phyloP scores from a whole-genome alignment of 2,329 filamentous ascomycete genomes.

The Nakataea oryzae region DNA sequence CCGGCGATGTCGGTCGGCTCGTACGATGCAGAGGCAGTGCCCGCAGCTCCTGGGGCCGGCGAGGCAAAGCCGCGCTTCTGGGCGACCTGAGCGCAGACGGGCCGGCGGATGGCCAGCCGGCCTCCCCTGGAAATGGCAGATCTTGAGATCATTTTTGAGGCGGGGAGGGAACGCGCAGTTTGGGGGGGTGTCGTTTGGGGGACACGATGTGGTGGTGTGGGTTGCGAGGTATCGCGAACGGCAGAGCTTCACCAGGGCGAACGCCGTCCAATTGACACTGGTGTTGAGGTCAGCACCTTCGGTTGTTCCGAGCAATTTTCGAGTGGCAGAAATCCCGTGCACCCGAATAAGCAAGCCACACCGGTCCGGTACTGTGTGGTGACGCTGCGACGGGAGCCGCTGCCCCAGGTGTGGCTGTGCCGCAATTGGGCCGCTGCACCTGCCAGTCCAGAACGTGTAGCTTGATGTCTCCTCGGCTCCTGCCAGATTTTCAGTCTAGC shows the following conservation, averaged over 20 bases:
- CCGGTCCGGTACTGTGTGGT: too few species aligned
- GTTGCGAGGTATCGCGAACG: not conserved
- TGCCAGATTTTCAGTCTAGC: too few species aligned
- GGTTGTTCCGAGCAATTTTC: conserved; percentile 15
- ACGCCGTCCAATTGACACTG: conserved; percentile 18
- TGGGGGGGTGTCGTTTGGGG: not conserved
- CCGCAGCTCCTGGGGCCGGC: conserved; percentile 32
- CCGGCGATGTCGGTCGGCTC: conserved; percentile 77
- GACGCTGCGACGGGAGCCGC: too few species aligned
- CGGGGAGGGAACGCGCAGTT: conserved; percentile 26
- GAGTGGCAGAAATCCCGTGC: conserved; percentile 4
- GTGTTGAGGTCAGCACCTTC: conserved; percentile 7
- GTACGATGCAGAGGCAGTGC: conserved; percentile 66
- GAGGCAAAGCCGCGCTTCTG: conserved; percentile 45
- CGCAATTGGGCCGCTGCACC: not conserved
- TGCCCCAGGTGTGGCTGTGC: not conserved
- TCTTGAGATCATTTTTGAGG: conserved; percentile 53
- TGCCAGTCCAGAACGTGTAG: too few species aligned
- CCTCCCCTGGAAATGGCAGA: conserved; percentile 47
- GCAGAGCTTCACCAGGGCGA: conserved; percentile 12
- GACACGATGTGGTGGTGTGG: conserved; percentile 4
- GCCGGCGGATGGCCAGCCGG: conserved; percentile 46
- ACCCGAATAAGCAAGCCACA: not conserved
- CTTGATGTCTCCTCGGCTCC: too few species aligned
- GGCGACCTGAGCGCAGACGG: conserved; percentile 40